Evolutionary conservation across 192 early-diverging fungal genomes (phyloP).

Genomic region (Backusella sp.): DNA sequence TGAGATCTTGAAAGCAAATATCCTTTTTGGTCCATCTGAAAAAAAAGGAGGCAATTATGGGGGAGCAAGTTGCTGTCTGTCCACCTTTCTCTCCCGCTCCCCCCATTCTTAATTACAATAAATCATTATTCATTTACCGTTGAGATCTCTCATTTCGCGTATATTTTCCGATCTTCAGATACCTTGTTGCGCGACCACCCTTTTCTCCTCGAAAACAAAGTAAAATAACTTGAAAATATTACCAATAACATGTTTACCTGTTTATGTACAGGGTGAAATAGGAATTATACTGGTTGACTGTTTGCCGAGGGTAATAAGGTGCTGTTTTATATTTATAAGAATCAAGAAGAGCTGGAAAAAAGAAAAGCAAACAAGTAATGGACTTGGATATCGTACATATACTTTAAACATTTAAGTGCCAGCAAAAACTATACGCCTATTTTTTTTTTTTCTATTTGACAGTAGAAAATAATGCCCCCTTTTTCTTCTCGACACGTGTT

Average conservation of each 20-base stretch:
- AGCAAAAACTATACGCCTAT: neutral
- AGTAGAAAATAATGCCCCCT: neutral
- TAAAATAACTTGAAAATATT: constrained; percentile 10
- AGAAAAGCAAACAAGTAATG: neutral
- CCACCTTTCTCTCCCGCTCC: constrained; percentile 7
- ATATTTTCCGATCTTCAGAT: neutral
- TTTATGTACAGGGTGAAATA: neutral
- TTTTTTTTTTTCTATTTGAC: constrained; percentile 2
- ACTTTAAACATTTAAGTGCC: neutral
- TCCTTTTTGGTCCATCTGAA: constrained; percentile 7
- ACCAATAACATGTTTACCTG: constrained; percentile 7
- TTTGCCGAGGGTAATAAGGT: neutral
- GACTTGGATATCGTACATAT: neutral
- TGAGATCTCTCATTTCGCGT: neutral
- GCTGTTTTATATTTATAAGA: neutral
- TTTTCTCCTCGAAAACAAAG: constrained; percentile 4
- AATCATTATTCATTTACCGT: neutral
- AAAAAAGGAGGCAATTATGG: constrained; percentile 5
- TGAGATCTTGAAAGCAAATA: constrained; percentile 5
- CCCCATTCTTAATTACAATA: constrained; percentile 11
- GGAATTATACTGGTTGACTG: neutral
- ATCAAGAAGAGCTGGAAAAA: neutral
- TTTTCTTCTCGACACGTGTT: constrained; percentile 2
- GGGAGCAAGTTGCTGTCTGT: constrained; percentile 5
- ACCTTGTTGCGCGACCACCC: neutral